phyloP scores from a whole-genome alignment of 1,284 basidiomycete species.

The Ganoderma lucidum region DNA sequence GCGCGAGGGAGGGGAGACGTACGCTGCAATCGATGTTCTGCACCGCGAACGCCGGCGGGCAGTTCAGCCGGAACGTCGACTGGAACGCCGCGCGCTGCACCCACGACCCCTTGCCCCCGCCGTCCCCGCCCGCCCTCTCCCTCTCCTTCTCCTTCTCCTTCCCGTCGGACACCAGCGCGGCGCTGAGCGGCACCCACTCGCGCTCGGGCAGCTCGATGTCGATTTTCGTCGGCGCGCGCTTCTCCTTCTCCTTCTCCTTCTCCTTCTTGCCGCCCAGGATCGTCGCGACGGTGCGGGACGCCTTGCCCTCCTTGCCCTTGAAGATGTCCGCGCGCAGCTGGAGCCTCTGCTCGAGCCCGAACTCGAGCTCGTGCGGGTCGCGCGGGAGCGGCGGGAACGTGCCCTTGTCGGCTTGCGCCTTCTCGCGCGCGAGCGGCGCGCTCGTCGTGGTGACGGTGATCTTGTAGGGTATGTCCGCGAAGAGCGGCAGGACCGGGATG shows the following conservation, averaged over 20 bases:
- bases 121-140: neutral
- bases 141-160: constrained; percentile 1
- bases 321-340: neutral
- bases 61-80: constrained; percentile 20
- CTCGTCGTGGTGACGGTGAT: constrained; percentile 21
- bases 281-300: neutral
- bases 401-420: constrained; percentile 15
- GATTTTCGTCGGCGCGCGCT: neutral
- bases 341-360: neutral
- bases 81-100: constrained; percentile 22
- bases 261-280: neutral
- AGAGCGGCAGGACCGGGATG: constrained; percentile 20
- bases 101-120: constrained; percentile 11
- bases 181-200: constrained; percentile 12
- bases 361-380: neutral
- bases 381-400: neutral
- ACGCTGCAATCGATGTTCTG: constrained; percentile 20
- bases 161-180: neutral
- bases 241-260: neutral
- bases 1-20: neutral
- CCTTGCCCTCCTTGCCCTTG: neutral
- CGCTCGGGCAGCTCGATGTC: constrained; percentile 1
- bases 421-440: constrained; percentile 18
- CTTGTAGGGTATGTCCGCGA: constrained; percentile 21
- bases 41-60: constrained; percentile 22